Evolutionary conservation across 805 yeast species (phyloP).

Genomic region (Isabelozyma gotoi): DNA sequence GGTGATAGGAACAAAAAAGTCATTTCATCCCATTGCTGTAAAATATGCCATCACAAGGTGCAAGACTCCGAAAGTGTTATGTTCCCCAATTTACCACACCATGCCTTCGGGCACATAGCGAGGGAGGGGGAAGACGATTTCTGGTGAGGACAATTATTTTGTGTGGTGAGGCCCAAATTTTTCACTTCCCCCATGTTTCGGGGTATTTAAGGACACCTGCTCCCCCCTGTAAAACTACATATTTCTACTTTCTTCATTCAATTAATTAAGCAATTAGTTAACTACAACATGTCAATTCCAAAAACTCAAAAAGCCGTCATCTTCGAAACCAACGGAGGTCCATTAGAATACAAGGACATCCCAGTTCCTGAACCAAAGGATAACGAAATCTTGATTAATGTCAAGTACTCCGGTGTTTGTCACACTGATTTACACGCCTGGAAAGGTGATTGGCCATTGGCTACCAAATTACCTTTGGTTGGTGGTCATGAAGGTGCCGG

Average conservation of each 20-base stretch:
- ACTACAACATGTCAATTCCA: constrained; percentile 32
- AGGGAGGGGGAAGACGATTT: too few relatives aligned
- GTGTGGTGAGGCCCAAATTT: too few relatives aligned
- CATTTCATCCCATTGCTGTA: neutral
- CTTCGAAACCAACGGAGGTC: constrained; percentile 43
- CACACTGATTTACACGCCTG: constrained; percentile 49
- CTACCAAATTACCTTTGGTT: constrained; percentile 45
- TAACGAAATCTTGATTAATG: constrained; percentile 41
- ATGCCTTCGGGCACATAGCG: too few relatives aligned
- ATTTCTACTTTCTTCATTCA: neutral
- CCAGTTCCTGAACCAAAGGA: constrained; percentile 44
- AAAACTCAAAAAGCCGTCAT: constrained; percentile 43
- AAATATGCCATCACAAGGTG: neutral
- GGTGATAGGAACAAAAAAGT: neutral
- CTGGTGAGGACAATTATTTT: too few relatives aligned
- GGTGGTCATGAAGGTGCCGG: constrained; percentile 54
- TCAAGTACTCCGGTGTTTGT: constrained; percentile 48
- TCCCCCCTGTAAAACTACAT: too few relatives aligned
- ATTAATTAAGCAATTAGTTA: neutral
- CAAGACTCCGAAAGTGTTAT: neutral
- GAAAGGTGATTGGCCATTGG: constrained; percentile 49
- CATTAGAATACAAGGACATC: constrained; percentile 39
- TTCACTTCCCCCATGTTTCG: too few relatives aligned
- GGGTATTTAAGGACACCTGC: too few relatives aligned
- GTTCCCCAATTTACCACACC: neutral